Evolutionary conservation across 257 asterid genomes (phyloP).

Genomic region (Solanum neorickii): DNA sequence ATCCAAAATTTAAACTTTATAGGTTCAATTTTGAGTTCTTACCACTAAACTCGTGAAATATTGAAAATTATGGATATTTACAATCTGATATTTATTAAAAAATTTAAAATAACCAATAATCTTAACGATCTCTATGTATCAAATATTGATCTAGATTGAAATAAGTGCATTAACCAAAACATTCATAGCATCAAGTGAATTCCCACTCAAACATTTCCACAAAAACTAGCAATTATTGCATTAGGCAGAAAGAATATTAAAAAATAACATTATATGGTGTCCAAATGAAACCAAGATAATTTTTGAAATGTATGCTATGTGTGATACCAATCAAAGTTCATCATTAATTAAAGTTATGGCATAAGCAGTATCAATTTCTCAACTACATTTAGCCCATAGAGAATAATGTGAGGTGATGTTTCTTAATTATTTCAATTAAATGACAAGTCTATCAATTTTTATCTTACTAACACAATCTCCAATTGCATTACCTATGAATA

Average conservation of each 20-base stretch:
- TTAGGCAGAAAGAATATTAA: not conserved
- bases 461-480: not conserved
- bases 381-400: not conserved
- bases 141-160: too few relatives aligned
- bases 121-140: too few relatives aligned
- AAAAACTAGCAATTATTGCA: not conserved
- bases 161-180: too few relatives aligned
- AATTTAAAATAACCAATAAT: too few relatives aligned
- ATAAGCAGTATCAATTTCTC: not conserved
- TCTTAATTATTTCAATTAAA: not conserved
- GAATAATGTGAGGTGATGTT: not conserved
- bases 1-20: too few relatives aligned
- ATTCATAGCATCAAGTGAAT: not conserved
- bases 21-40: too few relatives aligned
- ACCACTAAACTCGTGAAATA: too few relatives aligned
- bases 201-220: not conserved
- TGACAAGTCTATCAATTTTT: not conserved
- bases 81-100: too few relatives aligned
- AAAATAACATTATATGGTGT: not conserved
- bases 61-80: too few relatives aligned
- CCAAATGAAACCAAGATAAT: not conserved
- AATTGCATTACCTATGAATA: constrained; percentile 2
- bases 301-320: not conserved
- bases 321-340: not conserved
- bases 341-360: not conserved